Evolutionary conservation across 2,329 filamentous ascomycete genomes (phyloP), one percentile per base, ranked within the genome.

Genomic region (Ceratocystiopsis brevicomis): DNA sequence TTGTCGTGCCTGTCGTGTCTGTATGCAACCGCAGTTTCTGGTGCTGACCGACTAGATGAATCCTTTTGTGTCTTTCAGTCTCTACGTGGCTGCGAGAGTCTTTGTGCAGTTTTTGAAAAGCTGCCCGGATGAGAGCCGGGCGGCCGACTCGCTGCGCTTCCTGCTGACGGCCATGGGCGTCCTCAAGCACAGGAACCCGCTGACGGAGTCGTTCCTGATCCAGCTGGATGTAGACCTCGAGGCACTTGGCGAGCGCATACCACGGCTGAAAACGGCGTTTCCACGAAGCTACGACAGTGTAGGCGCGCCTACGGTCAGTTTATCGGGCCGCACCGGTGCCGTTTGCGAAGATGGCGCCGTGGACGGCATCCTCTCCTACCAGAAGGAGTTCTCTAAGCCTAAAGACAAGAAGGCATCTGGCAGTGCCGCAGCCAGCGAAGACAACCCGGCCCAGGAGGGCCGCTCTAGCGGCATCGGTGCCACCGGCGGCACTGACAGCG

Each of bases 31-130:
- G n/a, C n/a, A 17, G 2, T 35, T 12, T 16, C n/a, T 36, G 19
- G 14, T 19, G 8, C 38, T 40, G 32, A 39, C 32, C 1, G 10
- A 1, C 19, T 11, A 95, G 85, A 84, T 94, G 74, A 94, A 95
- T 51, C 85, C 88, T 0, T 96, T 95, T 57, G 81, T 93, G 53
- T 86, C 85, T 0, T 96, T 96, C 60, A 94, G 86, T 55, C 71
- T 98, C 38, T 96, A 95, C 53, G 87, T 96, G n/a, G 81, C 88
- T 12, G 84, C 88, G 18, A 75, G 90, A 42, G 88, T 96, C 0
- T 96, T 96, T 55, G 80, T 96, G 9, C 88, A 96, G 57, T 95
- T 92, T 54, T 68, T 96, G n/a, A 95, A 93, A 60, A 90, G 82
- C 45, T 72, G 81, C n/a, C 85, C 87, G 0, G 79, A 88, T 30